Conservation (phyloP, 1,284 basidiomycete genomes). For the Apiotrichum gracile region DNA sequence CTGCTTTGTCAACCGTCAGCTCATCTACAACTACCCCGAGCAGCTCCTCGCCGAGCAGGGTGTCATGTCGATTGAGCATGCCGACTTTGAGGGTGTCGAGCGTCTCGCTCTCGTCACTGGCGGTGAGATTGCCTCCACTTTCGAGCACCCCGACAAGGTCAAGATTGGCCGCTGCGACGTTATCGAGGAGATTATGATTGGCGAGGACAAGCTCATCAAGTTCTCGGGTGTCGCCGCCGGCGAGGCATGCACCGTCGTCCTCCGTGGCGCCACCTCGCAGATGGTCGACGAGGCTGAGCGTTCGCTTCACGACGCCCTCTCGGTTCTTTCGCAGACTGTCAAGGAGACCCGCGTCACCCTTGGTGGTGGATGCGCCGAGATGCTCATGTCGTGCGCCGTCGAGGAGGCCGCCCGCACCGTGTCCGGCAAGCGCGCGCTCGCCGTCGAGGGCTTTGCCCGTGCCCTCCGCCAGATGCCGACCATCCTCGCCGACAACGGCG, state of each 20-base stretch:
- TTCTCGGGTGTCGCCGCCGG: slow-evolving; percentile 98
- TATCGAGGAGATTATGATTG: slow-evolving; percentile 99
- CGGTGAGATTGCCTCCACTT: slow-evolving; percentile 94
- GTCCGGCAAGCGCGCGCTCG: slow-evolving; percentile 92
- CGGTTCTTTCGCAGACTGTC: slow-evolving; percentile 94
- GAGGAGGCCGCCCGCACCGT: slow-evolving; percentile 81
- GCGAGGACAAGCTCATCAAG: slow-evolving; percentile 99
- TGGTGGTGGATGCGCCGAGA: slow-evolving; percentile 96
- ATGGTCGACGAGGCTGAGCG: slow-evolving; percentile 99
- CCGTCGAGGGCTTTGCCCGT: slow-evolving; percentile 82
- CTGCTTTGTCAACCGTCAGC: slow-evolving; percentile 95
- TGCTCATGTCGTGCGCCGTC: slow-evolving; percentile 92
- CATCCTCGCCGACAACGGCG: slow-evolving; percentile 95
- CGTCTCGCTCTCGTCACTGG: slow-evolving; percentile 92
- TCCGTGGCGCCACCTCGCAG: slow-evolving; percentile 92
- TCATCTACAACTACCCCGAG: slow-evolving; percentile 99
- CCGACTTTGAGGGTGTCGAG: slow-evolving; percentile 99
- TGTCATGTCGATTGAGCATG: slow-evolving; percentile 96
- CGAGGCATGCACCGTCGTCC: slow-evolving; percentile 96
- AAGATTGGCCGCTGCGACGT: slow-evolving; percentile 89
- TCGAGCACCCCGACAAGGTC: slow-evolving; percentile 87
- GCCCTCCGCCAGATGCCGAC: slow-evolving; percentile 86
- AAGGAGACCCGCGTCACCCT: slow-evolving; percentile 92
- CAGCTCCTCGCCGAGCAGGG: slow-evolving; percentile 87
- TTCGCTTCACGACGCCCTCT: slow-evolving; percentile 94